Conservation (phyloP, 805 yeast genomes). For the Candida succiphila region DNA sequence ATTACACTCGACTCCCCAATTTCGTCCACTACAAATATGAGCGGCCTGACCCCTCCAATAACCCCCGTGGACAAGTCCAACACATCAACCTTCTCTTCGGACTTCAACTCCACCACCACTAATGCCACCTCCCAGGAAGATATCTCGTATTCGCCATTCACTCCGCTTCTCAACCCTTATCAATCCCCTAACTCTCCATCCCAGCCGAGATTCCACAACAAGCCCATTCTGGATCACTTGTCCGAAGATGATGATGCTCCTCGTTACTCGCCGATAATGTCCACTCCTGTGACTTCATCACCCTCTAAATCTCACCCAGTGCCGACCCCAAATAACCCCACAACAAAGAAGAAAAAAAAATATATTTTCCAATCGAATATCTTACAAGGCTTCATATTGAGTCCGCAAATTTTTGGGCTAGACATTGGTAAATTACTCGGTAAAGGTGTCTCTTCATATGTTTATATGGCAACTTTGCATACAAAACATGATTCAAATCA, state of each 20-base stretch:
- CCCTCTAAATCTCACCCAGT: too few species aligned
- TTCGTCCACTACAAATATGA: too few species aligned
- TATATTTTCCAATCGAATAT: background rate
- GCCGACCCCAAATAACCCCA: background rate
- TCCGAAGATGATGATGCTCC: background rate
- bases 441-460: background rate
- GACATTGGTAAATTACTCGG: background rate
- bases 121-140: too few species aligned
- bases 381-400: background rate
- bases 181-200: background rate
- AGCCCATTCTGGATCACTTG: background rate
- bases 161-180: background rate
- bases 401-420: background rate
- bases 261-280: too few species aligned
- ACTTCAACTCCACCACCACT: too few species aligned
- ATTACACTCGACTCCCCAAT: too few species aligned
- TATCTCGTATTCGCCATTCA: too few species aligned
- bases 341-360: background rate
- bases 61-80: too few species aligned
- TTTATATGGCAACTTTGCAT: background rate
- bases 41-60: too few species aligned
- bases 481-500: conserved; percentile 4
- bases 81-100: too few species aligned
- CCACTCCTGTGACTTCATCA: background rate
- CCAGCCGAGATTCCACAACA: background rate